Evolutionary conservation across 2,329 filamentous ascomycete genomes (phyloP).

Genomic region (Neobulgaria alba): DNA sequence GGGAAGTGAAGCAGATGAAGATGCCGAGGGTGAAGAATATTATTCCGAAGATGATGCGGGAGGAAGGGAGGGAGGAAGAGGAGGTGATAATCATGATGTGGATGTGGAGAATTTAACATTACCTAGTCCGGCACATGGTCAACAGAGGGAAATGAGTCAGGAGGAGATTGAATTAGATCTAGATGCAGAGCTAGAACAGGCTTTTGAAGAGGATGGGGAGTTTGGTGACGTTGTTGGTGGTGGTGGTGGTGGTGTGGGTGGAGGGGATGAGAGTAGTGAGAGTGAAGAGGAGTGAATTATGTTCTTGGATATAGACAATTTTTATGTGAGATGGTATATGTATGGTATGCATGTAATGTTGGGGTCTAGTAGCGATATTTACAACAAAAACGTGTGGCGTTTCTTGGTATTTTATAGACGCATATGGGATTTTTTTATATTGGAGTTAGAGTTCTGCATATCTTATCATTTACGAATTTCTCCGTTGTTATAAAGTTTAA

Average conservation of each 20-base stretch:
- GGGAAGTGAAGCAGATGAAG: constrained; percentile 39
- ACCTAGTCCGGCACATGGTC: constrained; percentile 42
- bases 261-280: constrained; percentile 26
- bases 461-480: no score
- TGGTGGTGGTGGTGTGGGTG: no score
- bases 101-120: constrained; percentile 39
- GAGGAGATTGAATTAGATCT: constrained; percentile 28
- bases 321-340: no score
- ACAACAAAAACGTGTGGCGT: no score
- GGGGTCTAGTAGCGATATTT: no score
- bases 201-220: constrained; percentile 7
- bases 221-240: constrained; percentile 7
- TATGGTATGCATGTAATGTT: no score
- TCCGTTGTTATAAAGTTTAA: no score
- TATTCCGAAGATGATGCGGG: constrained; percentile 35
- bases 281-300: constrained; percentile 28
- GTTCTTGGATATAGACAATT: no score
- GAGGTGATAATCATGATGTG: constrained; percentile 26
- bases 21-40: constrained; percentile 40
- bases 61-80: no score
- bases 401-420: no score
- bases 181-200: constrained; percentile 28
- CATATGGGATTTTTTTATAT: no score
- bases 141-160: constrained; percentile 21
- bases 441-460: no score